Evolutionary conservation across 1,139 yeast species (phyloP), one percentile per base, ranked within the genome.

Genomic region (Debaryomyces fabryi): DNA sequence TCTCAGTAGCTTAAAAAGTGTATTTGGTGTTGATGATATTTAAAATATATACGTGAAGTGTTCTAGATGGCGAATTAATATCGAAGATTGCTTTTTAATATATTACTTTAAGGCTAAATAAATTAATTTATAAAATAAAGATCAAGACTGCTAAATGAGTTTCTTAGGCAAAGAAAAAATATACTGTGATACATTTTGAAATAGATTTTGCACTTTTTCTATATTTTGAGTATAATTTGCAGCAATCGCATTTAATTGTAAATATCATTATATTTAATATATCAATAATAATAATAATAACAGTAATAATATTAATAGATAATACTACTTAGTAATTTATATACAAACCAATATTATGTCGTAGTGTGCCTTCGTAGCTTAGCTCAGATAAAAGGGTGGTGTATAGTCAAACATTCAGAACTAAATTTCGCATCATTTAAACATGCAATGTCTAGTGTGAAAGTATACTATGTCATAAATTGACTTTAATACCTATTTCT

Each of bases 401-500:
- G 4, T 10, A 13, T 12, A 27, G 6, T 10, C 30, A 27, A 27
- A 6, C 13, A 12, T 12, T 21, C 6, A 27, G 13, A 12, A 12
- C 13, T 27, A 12, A 8, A 27, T 6, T 27, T 3, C 4, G 13
- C 12, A 30, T 30, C n/a, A 13, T 15, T 15, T 7, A 10, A 18
- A 18, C 10, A 6, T 32, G 3, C 21, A 10, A 16, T 20, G 13
- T 18, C 18, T 34, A 18, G 10, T 18, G 10, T 10, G 12, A 34
- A 15, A 34, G n/a, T 18, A 20, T 34, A 34, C 9, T 16, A 15
- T 8, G 13, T 5, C 18, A 34, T 34, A 20, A 15, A 34, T 16
- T 20, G 16, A 21, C 8, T 4, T 10, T 20, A n/a, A n/a, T 8
- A 5, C 12, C 21, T 40, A 29, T 40, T 52, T 53, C 32, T 52